These are phyloP conservation scores for Alternaria dauci DNA, from an alignment of 2,329 filamentous ascomycete species.

Conservation along the genomic window DNA sequence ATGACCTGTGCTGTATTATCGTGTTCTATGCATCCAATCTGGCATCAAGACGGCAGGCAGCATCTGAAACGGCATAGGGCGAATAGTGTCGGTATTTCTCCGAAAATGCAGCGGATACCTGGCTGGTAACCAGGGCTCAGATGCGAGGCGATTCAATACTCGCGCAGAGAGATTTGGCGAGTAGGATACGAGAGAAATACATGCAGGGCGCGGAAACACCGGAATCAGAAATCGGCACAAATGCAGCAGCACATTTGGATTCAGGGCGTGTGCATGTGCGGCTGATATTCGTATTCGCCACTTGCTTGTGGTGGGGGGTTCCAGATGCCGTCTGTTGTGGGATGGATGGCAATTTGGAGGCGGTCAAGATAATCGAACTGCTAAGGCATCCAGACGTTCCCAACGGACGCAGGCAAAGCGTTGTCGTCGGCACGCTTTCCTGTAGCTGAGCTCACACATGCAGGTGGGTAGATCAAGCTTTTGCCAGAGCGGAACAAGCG, in stretches of 20 bases:
- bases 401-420: constrained; percentile 6
- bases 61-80: constrained; percentile 4
- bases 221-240: constrained; percentile 5
- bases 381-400: constrained; percentile 7
- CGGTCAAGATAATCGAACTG: constrained; percentile 1
- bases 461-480: constrained; percentile 13
- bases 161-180: constrained; percentile 2
- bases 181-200: constrained; percentile 6
- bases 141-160: constrained; percentile 6
- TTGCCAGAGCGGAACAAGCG: constrained; percentile 7
- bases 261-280: constrained; percentile 24
- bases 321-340: constrained; percentile 1
- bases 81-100: constrained; percentile 5
- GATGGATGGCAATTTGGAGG: constrained; percentile 3
- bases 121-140: background rate
- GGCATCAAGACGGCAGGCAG: background rate
- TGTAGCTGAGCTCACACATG: constrained; percentile 10
- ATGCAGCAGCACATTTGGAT: background rate
- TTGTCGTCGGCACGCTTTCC: constrained; percentile 17
- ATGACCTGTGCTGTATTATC: background rate
- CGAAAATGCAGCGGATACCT: constrained; percentile 7
- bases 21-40: background rate
- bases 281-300: constrained; percentile 19
- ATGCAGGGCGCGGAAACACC: constrained; percentile 15
- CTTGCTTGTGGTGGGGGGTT: constrained; percentile 2